Evolutionary conservation across 805 yeast species (phyloP).

Genomic region (Ogataea nitratoaversa): DNA sequence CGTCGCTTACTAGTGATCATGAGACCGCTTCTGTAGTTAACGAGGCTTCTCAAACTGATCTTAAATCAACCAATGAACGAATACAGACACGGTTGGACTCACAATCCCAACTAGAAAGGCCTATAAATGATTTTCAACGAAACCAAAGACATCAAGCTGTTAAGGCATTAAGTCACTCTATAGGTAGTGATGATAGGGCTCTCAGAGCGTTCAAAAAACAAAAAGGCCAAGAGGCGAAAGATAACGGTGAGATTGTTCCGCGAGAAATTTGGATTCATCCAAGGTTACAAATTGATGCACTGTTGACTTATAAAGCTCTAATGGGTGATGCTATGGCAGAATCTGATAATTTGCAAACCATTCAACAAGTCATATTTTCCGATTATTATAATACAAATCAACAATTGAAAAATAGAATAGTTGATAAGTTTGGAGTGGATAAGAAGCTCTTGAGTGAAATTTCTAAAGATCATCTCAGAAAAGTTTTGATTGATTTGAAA

Average conservation of each 20-base stretch:
- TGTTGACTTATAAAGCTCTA: constrained; percentile 26
- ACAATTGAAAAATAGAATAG: constrained; percentile 15
- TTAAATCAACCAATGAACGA: not conserved
- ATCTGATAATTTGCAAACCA: constrained; percentile 15
- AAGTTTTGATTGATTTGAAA: constrained; percentile 16
- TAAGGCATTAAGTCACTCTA: not conserved
- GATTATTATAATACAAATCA: constrained; percentile 17
- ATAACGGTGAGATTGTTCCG: constrained; percentile 13
- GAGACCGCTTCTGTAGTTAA: no score
- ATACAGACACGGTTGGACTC: not conserved
- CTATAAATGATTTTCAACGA: not conserved
- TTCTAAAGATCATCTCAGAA: constrained; percentile 8
- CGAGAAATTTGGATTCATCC: constrained; percentile 33
- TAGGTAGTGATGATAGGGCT: not conserved
- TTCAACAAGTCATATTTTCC: constrained; percentile 26
- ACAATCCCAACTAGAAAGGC: not conserved
- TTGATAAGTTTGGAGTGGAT: constrained; percentile 18
- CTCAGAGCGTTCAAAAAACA: not conserved
- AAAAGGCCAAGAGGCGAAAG: not conserved
- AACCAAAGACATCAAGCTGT: not conserved
- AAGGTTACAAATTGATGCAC: constrained; percentile 27
- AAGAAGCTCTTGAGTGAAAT: constrained; percentile 1
- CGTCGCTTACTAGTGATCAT: no score
- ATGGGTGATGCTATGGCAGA: constrained; percentile 22
- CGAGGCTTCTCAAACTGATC: no score